These are phyloP conservation scores for Schizochytrium sp. DNA, from an alignment of 108 stramenopile genomes.

Conservation along the genomic window DNA sequence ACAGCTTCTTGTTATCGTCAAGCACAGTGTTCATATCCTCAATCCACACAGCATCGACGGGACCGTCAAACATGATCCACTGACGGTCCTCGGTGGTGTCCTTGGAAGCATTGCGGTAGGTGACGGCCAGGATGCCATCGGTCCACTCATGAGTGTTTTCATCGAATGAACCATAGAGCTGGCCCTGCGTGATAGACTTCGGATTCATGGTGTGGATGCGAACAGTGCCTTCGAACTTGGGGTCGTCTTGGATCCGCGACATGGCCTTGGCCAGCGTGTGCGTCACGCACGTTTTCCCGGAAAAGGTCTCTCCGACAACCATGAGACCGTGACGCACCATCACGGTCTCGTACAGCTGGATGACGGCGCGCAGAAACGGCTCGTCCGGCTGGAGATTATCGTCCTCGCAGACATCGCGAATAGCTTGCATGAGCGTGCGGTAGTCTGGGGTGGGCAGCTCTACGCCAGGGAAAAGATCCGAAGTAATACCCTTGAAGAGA, in stretches of 20 bases:
- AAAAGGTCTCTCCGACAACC: constrained; percentile 59
- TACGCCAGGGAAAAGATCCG: constrained; percentile 59
- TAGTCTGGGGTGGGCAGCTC: constrained; percentile 52
- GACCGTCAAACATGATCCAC: constrained; percentile 60
- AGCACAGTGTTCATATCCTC: constrained; percentile 66
- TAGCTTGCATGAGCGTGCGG: constrained; percentile 36
- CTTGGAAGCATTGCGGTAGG: constrained; percentile 49
- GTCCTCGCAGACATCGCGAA: constrained; percentile 29
- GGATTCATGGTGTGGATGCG: constrained; percentile 56
- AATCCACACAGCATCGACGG: constrained; percentile 62
- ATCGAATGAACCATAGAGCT: constrained; percentile 57
- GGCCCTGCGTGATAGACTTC: constrained; percentile 47
- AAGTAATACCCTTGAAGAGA: constrained; percentile 57
- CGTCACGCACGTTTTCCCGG: constrained; percentile 51
- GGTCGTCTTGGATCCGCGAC: constrained; percentile 34
- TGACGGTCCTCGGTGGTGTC: constrained; percentile 40
- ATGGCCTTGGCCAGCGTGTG: constrained; percentile 55
- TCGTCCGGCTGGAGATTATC: constrained; percentile 31
- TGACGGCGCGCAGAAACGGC: constrained; percentile 41
- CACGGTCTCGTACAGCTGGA: constrained; percentile 62
- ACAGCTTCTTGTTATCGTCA: constrained; percentile 62
- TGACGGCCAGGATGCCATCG: constrained; percentile 54
- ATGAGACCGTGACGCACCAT: constrained; percentile 60
- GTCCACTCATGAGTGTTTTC: constrained; percentile 58
- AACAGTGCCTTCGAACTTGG: constrained; percentile 21